These are phyloP conservation scores for Dunaliella sp. DNA, from an alignment of 139 green algal genomes.

Conservation along the genomic window DNA sequence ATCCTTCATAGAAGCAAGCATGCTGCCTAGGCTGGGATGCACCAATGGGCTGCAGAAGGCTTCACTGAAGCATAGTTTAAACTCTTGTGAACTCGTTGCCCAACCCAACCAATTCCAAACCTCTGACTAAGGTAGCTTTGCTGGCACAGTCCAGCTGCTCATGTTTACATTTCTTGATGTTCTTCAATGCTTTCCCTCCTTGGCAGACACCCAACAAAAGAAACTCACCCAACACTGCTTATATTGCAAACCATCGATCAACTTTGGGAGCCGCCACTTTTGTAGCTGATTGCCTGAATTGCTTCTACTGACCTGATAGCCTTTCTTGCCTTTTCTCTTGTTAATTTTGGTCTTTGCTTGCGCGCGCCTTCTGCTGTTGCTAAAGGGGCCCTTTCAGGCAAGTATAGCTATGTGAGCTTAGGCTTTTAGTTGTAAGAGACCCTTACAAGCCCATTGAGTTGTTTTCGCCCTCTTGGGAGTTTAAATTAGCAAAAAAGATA, in stretches of 20 bases:
- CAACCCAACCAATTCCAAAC: too few relatives aligned
- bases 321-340: not conserved
- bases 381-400: not conserved
- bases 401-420: not conserved
- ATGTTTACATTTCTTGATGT: not conserved
- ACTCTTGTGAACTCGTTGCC: too few relatives aligned
- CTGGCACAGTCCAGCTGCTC: not conserved
- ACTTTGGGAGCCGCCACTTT: not conserved
- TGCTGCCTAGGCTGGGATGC: too few relatives aligned
- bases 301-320: not conserved
- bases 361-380: not conserved
- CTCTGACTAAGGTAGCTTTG: not conserved
- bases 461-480: too few relatives aligned
- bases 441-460: too few relatives aligned
- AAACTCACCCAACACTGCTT: too few relatives aligned
- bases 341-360: not conserved
- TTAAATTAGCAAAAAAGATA: not conserved
- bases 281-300: not conserved
- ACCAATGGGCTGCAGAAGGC: too few relatives aligned
- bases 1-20: not conserved
- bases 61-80: too few relatives aligned
- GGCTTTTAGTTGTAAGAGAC: too few relatives aligned
- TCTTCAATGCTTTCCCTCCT: too few relatives aligned
- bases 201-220: too few relatives aligned
- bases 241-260: too few relatives aligned